These are phyloP conservation scores for Cyberlindnera saturnus DNA, from an alignment of 805 yeast species.

Conservation along the genomic window DNA sequence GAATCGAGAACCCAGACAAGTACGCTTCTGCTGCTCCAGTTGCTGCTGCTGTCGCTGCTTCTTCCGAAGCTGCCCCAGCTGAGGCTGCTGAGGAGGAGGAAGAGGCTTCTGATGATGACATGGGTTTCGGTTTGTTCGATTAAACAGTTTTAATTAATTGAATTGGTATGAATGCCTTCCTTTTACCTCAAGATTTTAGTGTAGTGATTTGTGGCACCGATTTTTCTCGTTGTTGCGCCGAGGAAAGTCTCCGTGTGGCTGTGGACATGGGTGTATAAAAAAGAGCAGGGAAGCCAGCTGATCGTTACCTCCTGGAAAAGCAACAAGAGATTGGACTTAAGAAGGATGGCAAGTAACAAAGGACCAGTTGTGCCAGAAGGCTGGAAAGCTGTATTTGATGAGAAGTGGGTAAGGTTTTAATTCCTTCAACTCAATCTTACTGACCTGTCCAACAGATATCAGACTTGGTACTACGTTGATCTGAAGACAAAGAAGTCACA, in stretches of 20 bases:
- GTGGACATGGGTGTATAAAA: too few species aligned
- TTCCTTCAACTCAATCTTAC: not conserved
- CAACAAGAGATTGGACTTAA: too few species aligned
- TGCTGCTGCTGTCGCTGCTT: constrained; percentile 80
- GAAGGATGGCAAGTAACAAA: too few species aligned
- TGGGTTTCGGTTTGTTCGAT: constrained; percentile 99
- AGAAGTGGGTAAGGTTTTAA: constrained; percentile 26
- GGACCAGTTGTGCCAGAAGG: constrained; percentile 58
- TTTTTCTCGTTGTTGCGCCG: too few species aligned
- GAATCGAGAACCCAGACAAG: constrained; percentile 99
- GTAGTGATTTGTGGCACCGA: too few species aligned
- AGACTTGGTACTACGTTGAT: constrained; percentile 78
- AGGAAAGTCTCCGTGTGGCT: too few species aligned
- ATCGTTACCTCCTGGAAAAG: too few species aligned
- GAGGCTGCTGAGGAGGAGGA: constrained; percentile 67
- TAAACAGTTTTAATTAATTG: constrained; percentile 35
- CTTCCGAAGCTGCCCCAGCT: constrained; percentile 67
- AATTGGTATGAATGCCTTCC: not conserved
- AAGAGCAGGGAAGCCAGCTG: too few species aligned
- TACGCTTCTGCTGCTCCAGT: constrained; percentile 99
- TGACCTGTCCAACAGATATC: constrained; percentile 30
- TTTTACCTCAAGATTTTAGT: too few species aligned
- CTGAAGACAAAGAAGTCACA: constrained; percentile 68
- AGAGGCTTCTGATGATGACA: constrained; percentile 66
- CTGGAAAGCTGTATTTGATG: constrained; percentile 72